These are phyloP conservation scores for Fusarium siculi DNA, from an alignment of 2,329 filamentous ascomycete genomes.

Conservation along the genomic window DNA sequence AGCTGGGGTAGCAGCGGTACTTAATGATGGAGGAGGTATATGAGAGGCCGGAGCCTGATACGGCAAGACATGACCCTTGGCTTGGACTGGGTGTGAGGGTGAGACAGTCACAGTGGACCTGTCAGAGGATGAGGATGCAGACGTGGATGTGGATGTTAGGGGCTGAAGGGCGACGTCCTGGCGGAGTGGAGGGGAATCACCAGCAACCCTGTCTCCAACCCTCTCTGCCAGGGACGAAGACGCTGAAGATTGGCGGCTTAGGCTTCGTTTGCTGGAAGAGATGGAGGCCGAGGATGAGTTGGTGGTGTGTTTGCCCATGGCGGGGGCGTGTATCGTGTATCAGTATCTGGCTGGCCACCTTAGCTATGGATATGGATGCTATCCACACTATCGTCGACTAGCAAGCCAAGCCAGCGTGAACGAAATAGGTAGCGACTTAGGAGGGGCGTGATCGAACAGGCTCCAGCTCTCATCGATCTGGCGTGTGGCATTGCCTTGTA, in stretches of 20 bases:
- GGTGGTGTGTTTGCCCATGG: slow-evolving; percentile 44
- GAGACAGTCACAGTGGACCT: slow-evolving; percentile 45
- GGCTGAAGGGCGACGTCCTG: slow-evolving; percentile 48
- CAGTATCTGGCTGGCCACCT: not conserved
- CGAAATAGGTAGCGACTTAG: not conserved
- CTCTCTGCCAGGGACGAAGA: slow-evolving; percentile 38
- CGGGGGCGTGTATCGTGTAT: slow-evolving; percentile 31
- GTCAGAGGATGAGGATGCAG: slow-evolving; percentile 37
- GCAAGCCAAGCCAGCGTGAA: slow-evolving; percentile 4
- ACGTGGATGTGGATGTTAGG: slow-evolving; percentile 43
- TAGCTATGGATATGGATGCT: not conserved
- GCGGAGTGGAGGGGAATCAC: slow-evolving; percentile 42
- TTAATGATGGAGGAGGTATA: slow-evolving; percentile 40
- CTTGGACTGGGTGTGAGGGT: slow-evolving; percentile 35
- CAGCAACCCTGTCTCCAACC: slow-evolving; percentile 39
- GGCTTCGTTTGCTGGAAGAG: slow-evolving; percentile 35
- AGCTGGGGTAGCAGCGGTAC: slow-evolving; percentile 28
- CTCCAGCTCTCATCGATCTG: slow-evolving; percentile 18
- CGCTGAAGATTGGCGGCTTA: slow-evolving; percentile 38
- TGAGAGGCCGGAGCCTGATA: slow-evolving; percentile 39
- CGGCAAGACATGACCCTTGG: slow-evolving; percentile 43
- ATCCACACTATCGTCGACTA: slow-evolving; percentile 3
- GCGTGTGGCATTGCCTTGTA: slow-evolving; percentile 7
- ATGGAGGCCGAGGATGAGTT: slow-evolving; percentile 22
- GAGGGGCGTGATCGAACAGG: slow-evolving; percentile 27